These are phyloP conservation scores for Pestalotiopsis fici DNA, from an alignment of 2,329 filamentous ascomycete genomes.

Conservation along the genomic window DNA sequence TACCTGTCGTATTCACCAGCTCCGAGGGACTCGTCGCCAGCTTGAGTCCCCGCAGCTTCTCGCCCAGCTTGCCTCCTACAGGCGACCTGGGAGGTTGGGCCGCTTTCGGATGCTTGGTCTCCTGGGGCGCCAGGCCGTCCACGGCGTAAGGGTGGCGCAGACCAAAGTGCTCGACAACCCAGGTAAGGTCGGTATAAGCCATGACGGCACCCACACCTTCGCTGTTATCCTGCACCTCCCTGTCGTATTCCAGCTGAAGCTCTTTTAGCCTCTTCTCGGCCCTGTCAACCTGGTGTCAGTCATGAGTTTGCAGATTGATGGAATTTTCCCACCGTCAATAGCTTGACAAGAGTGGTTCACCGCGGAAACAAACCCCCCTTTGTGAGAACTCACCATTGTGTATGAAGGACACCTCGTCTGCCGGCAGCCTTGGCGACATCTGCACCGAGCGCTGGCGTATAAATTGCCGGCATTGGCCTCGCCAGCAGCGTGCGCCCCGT, in stretches of 20 bases:
- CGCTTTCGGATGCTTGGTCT: constrained; percentile 18
- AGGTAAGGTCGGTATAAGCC: constrained; percentile 79
- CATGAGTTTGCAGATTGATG: too few relatives aligned
- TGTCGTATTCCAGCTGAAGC: constrained; percentile 74
- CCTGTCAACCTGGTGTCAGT: constrained; percentile 30
- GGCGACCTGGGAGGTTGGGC: constrained; percentile 65
- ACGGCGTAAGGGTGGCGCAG: constrained; percentile 42
- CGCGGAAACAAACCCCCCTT: too few relatives aligned
- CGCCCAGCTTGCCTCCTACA: constrained; percentile 68
- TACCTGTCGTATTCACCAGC: constrained; percentile 57
- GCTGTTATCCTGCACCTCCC: constrained; percentile 70
- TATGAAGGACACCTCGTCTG: constrained; percentile 82
- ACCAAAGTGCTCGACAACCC: constrained; percentile 83
- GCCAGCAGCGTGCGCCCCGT: constrained; percentile 51
- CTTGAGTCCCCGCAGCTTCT: constrained; percentile 79
- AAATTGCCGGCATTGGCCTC: constrained; percentile 85
- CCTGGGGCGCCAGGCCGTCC: constrained; percentile 13
- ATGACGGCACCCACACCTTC: constrained; percentile 86
- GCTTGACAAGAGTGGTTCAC: too few relatives aligned
- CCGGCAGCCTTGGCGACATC: constrained; percentile 63
- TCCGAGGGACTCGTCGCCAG: constrained; percentile 73
- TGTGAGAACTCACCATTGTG: constrained; percentile 61
- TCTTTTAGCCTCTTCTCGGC: constrained; percentile 78
- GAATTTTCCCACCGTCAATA: too few relatives aligned
- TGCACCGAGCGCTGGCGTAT: constrained; percentile 72